phyloP scores from a whole-genome alignment of 129 eudicot species.

The Flaveria sonorensis region DNA sequence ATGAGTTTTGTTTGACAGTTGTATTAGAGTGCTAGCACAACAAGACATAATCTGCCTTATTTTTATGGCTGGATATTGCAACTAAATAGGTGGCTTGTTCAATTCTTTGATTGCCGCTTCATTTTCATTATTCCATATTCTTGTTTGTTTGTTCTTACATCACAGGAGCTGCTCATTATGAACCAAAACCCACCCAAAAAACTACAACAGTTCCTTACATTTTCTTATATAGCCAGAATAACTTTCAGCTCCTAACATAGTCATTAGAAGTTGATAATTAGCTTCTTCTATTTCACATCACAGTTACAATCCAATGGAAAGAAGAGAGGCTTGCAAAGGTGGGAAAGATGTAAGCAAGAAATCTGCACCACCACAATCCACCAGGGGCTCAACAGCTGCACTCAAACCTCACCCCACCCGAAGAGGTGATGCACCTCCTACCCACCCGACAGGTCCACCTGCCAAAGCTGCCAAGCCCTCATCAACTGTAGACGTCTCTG shows the following conservation, averaged over 20 bases:
- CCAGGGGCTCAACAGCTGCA: slow-evolving; percentile 51
- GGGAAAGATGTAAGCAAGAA: slow-evolving; percentile 68
- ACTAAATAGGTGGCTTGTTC: slow-evolving; percentile 2
- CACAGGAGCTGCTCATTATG: neutral
- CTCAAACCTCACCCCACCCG: slow-evolving; percentile 56
- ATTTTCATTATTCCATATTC: neutral
- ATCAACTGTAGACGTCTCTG: slow-evolving; percentile 50
- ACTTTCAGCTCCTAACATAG: neutral
- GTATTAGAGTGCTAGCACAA: neutral
- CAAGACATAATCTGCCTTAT: neutral
- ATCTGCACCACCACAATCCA: slow-evolving; percentile 58
- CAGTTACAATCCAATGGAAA: slow-evolving; percentile 85
- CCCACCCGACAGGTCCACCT: slow-evolving; percentile 53
- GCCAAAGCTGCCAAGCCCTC: slow-evolving; percentile 59
- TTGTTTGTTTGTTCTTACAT: neutral
- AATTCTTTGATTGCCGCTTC: neutral
- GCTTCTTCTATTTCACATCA: slow-evolving; percentile 12
- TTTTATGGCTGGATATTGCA: neutral
- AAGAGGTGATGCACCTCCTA: slow-evolving; percentile 54
- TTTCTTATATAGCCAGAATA: neutral
- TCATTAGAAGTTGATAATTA: slow-evolving; percentile 6
- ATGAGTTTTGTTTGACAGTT: neutral
- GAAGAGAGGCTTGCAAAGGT: slow-evolving; percentile 89
- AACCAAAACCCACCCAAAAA: too few species aligned
- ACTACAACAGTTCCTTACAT: neutral